phyloP scores from a whole-genome alignment of 129 eudicot species.

The Flaveria robusta region DNA sequence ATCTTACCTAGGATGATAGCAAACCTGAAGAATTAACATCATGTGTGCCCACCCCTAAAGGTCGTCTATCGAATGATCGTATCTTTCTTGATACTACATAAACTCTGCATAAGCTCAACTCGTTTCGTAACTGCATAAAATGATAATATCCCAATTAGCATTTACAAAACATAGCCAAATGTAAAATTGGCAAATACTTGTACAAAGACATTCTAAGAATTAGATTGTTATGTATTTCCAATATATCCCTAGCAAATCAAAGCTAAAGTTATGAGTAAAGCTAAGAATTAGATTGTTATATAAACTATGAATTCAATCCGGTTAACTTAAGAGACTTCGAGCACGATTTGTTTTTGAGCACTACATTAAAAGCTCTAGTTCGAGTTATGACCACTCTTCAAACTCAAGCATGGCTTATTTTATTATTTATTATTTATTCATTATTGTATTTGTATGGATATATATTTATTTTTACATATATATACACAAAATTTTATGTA shows the following conservation, averaged over 20 bases:
- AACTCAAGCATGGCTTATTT: too few relatives aligned
- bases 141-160: neutral
- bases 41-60: slow-evolving; percentile 23
- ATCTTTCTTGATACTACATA: slow-evolving; percentile 50
- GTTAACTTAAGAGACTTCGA: too few relatives aligned
- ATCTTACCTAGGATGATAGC: slow-evolving; percentile 10
- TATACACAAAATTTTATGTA: too few relatives aligned
- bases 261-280: neutral
- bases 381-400: neutral
- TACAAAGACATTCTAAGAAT: neutral
- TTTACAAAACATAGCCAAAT: neutral
- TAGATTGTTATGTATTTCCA: neutral
- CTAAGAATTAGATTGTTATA: neutral
- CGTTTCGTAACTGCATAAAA: slow-evolving; percentile 55
- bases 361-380: neutral
- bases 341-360: neutral
- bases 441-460: too few relatives aligned
- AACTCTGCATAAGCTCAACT: slow-evolving; percentile 55
- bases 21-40: slow-evolving; percentile 9
- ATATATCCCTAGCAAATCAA: neutral
- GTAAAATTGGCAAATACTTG: neutral
- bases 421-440: too few relatives aligned
- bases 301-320: too few relatives aligned
- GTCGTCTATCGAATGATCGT: slow-evolving; percentile 64
- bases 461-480: too few relatives aligned